A percentile compares a stretch with the other conserved stretches of the same genome.
Evolutionary conservation across 805 yeast species (phyloP).

Genomic region (Saturnispora quitensis): DNA sequence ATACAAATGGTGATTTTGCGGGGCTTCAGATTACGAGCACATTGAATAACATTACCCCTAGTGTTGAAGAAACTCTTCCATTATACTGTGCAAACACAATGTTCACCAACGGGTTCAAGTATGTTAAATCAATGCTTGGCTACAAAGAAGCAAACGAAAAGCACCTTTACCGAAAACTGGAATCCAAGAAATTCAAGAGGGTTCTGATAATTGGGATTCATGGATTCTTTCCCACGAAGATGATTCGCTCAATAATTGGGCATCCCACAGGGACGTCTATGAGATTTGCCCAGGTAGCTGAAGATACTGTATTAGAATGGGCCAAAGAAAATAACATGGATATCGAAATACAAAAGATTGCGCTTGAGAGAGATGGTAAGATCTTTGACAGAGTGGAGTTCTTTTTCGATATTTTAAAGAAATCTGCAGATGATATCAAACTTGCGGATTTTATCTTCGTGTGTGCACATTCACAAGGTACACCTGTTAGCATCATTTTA

Average conservation of each 20-base stretch:
- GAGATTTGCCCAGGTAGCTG: conserved; percentile 87
- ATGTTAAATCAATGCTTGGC: conserved; percentile 14
- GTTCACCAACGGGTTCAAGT: conserved; percentile 12
- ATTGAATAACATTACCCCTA: conserved; percentile 25
- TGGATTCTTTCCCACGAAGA: conserved; percentile 88
- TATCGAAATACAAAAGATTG: conserved; percentile 74
- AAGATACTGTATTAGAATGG: conserved; percentile 63
- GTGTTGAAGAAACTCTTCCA: conserved; percentile 23
- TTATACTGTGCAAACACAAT: conserved; percentile 11
- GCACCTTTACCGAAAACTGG: conserved; percentile 16
- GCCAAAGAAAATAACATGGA: conserved; percentile 37
- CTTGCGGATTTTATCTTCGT: conserved; percentile 79
- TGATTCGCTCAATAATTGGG: conserved; percentile 80
- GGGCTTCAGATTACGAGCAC: not conserved
- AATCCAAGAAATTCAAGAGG: conserved; percentile 33
- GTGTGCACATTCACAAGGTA: conserved; percentile 94
- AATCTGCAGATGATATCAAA: conserved; percentile 41
- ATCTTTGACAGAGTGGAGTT: conserved; percentile 78
- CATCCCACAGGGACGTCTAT: conserved; percentile 95
- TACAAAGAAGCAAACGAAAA: conserved; percentile 8
- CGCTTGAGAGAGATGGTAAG: conserved; percentile 89
- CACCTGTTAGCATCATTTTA: conserved; percentile 79
- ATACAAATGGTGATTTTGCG: not conserved
- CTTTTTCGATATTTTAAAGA: conserved; percentile 61
- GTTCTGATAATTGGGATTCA: conserved; percentile 88